These are phyloP conservation scores for Tardiomyces depauwii DNA, from an alignment of 1,139 yeast genomes.

Conservation along the genomic window DNA sequence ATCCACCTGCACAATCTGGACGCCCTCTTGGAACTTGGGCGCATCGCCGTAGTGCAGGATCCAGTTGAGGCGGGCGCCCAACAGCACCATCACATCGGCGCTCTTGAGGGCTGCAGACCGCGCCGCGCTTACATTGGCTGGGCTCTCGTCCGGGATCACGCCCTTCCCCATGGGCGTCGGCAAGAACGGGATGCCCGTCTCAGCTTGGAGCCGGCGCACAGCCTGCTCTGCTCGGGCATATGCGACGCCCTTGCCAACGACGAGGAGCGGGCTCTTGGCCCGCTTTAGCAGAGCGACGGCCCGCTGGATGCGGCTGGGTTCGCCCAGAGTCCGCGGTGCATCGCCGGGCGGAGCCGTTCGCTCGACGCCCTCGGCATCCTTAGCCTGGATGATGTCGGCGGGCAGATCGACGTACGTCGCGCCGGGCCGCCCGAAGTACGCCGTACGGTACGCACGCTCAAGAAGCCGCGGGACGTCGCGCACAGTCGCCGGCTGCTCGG, in stretches of 20 bases:
- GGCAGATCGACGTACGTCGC: constrained; percentile 53
- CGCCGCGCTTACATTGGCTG: constrained; percentile 44
- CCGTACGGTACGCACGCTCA: constrained; percentile 38
- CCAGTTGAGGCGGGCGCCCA: constrained; percentile 62
- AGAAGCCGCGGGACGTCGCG: constrained; percentile 31
- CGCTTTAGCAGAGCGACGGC: constrained; percentile 26
- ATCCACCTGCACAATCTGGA: constrained; percentile 46
- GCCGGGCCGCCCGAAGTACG: constrained; percentile 45
- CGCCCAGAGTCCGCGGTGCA: constrained; percentile 33
- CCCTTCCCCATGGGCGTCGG: constrained; percentile 74
- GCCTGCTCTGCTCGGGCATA: constrained; percentile 31
- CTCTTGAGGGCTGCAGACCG: constrained; percentile 41
- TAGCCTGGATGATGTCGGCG: constrained; percentile 40
- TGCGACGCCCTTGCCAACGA: constrained; percentile 56
- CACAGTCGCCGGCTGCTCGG: constrained; percentile 33
- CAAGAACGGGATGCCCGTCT: constrained; percentile 39
- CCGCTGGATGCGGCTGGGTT: constrained; percentile 25
- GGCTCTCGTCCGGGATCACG: constrained; percentile 39
- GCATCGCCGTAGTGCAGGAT: constrained; percentile 50
- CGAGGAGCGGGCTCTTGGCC: constrained; percentile 39
- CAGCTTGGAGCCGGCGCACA: constrained; percentile 30
- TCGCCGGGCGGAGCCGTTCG: constrained; percentile 16
- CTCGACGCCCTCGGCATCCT: constrained; percentile 2
- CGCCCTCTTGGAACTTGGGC: constrained; percentile 37
- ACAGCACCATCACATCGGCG: constrained; percentile 44